These are phyloP conservation scores for Eragrostis nindensis DNA, from an alignment of 176 grass and related monocot genomes.

Conservation along the genomic window DNA sequence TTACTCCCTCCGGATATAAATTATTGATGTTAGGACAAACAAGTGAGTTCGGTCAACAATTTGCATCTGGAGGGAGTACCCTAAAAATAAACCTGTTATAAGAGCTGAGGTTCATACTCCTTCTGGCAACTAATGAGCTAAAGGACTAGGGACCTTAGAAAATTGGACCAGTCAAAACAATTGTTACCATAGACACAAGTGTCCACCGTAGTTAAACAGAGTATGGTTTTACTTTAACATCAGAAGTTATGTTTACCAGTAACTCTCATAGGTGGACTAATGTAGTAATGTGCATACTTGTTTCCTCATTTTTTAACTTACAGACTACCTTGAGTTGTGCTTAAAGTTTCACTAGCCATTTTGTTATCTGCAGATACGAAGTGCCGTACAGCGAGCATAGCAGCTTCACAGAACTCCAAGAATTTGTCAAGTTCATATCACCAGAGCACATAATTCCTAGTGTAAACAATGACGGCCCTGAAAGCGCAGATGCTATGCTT, in stretches of 20 bases:
- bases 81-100: background rate
- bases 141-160: background rate
- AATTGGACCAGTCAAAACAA: background rate
- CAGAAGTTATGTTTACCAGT: background rate
- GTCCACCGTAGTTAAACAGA: background rate
- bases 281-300: background rate
- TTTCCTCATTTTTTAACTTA: background rate
- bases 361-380: slow-evolving; percentile 68
- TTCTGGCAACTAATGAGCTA: background rate
- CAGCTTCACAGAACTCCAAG: slow-evolving; percentile 84
- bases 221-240: background rate
- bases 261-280: background rate
- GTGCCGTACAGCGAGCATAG: slow-evolving; percentile 95
- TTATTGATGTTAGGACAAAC: too few species aligned
- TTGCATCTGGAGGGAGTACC: background rate
- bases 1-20: background rate
- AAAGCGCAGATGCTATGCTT: slow-evolving; percentile 78
- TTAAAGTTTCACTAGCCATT: background rate
- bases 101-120: background rate
- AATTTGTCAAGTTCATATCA: slow-evolving; percentile 82
- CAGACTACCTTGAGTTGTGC: background rate
- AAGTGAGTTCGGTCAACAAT: too few species aligned
- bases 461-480: slow-evolving; percentile 82
- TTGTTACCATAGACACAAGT: background rate
- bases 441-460: slow-evolving; percentile 88